Evolutionary conservation across 1,284 basidiomycete genomes (phyloP), one percentile per base, ranked within the genome.

Genomic region (Austroboletus novae-zelandiae): DNA sequence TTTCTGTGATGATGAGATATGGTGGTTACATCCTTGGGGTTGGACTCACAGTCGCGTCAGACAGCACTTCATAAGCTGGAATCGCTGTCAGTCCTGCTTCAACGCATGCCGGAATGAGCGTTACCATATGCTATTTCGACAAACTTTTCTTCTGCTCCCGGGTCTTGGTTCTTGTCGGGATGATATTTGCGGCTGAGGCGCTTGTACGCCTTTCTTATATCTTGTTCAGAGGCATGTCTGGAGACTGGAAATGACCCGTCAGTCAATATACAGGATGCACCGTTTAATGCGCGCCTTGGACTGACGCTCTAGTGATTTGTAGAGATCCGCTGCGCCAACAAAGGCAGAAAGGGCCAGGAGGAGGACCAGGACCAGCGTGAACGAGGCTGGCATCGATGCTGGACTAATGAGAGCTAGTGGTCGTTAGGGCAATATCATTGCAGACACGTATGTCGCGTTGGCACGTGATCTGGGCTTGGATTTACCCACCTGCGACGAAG

Each of bases 91-190:
- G 55, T 55, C 53, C 48, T 17, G 32, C 20, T 6, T 17, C 43
- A 36, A 50, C 36, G 30, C 23, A 48, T 31, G 40, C 10, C 25
- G 51, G 29, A 4, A 43, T n/a, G 36, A 29, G 11, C 63, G 81
- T 55, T 61, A 93, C 92, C 92, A 64, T 88, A 83, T 23, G 93
- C 87, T 63, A 96, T 85, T 58, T 95, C 86, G 15, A 96, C 89
- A 64, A 97, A 97, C 66, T 80, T 88, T 57, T 84, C 83, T 66
- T 93, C 88, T 20, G 93, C 88, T 13, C 76, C 84, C 53, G 84
- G 78, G 13, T 91, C 89, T 59, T 87, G 88, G 71, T 95, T 97
- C 75, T 95, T 95, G 74, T 98, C 94, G 1, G 94, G 94, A 66
- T 97, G 94, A 57, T 83, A 91, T 71, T 86, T 91, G 61, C 86